phyloP scores from a whole-genome alignment of 495 filamentous ascomycete species.

The Aspergillus ellipticus region DNA sequence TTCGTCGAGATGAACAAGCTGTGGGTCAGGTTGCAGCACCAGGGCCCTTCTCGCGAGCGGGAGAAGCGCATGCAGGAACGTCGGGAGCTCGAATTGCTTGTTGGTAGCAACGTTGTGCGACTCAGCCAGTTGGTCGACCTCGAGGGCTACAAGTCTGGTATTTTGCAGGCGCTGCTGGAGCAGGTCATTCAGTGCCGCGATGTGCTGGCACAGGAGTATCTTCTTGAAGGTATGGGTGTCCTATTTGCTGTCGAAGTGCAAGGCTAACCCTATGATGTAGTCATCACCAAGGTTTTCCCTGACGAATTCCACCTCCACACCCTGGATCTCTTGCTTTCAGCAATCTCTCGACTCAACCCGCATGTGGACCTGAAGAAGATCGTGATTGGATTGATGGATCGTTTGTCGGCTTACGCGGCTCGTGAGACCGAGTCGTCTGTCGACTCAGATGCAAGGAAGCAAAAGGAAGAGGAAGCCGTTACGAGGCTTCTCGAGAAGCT shows the following conservation, averaged over 20 bases:
- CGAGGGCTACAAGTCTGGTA: constrained; percentile 86
- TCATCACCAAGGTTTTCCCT: constrained; percentile 98
- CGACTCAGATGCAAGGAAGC: constrained; percentile 67
- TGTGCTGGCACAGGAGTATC: constrained; percentile 94
- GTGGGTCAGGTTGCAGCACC: constrained; percentile 96
- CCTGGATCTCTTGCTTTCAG: constrained; percentile 86
- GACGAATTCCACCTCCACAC: constrained; percentile 98
- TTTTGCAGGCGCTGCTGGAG: constrained; percentile 83
- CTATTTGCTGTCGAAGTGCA: background rate
- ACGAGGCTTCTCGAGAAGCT: constrained; percentile 71
- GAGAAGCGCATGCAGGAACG: constrained; percentile 90
- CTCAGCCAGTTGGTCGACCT: constrained; percentile 95
- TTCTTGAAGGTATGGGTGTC: constrained; percentile 66
- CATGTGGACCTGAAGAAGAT: constrained; percentile 98
- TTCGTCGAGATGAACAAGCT: constrained; percentile 99
- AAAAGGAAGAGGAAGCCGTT: constrained; percentile 81
- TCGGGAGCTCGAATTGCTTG: constrained; percentile 90
- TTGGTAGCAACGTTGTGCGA: constrained; percentile 92
- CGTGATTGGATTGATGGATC: constrained; percentile 96
- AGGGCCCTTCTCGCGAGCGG: constrained; percentile 91
- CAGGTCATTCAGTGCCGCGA: constrained; percentile 98
- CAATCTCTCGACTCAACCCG: constrained; percentile 85
- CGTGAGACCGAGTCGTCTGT: constrained; percentile 77
- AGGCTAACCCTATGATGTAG: constrained; percentile 41
- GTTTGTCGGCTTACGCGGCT: constrained; percentile 86